These are phyloP conservation scores for Cladosporium sp. DNA, from an alignment of 2,329 filamentous ascomycete species.

Conservation along the genomic window DNA sequence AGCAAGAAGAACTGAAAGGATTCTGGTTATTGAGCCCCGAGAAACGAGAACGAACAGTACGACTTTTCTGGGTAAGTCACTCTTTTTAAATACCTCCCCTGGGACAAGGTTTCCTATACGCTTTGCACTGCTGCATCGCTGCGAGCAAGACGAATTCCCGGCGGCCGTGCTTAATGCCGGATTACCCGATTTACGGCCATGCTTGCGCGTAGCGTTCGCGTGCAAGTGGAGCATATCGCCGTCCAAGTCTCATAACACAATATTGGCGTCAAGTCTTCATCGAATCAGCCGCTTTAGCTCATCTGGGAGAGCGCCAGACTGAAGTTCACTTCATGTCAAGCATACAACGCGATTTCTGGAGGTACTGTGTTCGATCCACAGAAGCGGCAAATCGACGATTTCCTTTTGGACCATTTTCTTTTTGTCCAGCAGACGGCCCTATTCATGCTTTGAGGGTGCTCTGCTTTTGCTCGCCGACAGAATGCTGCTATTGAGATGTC, in stretches of 20 bases:
- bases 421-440: not conserved
- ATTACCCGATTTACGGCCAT: not conserved
- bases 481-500: not conserved
- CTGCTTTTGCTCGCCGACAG: no score
- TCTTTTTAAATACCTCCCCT: not conserved
- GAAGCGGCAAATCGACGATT: constrained; percentile 26
- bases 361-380: constrained; percentile 37
- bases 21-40: constrained; percentile 46
- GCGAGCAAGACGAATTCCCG: not conserved
- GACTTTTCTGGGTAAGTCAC: constrained; percentile 31
- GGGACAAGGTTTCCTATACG: not conserved
- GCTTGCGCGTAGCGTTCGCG: not conserved
- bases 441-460: not conserved
- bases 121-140: not conserved
- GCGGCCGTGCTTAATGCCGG: not conserved
- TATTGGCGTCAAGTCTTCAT: not conserved
- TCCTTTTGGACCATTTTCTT: not conserved
- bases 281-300: constrained; percentile 31
- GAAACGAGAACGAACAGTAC: constrained; percentile 30
- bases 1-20: constrained; percentile 42
- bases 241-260: not conserved
- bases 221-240: constrained; percentile 5
- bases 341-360: constrained; percentile 33
- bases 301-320: constrained; percentile 37
- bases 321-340: constrained; percentile 24